phyloP scores from a whole-genome alignment of 345 rosid genomes.

The Acer saccharum region DNA sequence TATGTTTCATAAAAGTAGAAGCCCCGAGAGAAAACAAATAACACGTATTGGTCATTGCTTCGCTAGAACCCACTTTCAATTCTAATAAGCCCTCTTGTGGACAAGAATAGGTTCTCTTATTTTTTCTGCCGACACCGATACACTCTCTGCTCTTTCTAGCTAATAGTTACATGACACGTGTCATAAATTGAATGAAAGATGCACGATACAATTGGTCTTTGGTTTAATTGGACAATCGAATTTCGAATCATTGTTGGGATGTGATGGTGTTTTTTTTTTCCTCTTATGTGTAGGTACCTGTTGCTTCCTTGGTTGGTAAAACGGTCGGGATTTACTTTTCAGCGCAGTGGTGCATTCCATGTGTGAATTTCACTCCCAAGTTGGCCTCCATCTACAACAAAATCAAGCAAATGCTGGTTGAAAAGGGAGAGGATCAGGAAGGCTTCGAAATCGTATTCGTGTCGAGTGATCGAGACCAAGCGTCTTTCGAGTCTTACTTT shows the following conservation, averaged over 20 bases:
- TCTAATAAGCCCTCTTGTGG: background rate
- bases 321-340: slow-evolving; percentile 61
- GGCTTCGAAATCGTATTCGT: slow-evolving; percentile 57
- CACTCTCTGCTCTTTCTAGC: too few species aligned
- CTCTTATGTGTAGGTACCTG: slow-evolving; percentile 38
- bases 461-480: slow-evolving; percentile 45
- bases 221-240: too few species aligned
- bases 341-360: slow-evolving; percentile 61
- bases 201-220: too few species aligned
- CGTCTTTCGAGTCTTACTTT: slow-evolving; percentile 40
- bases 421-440: slow-evolving; percentile 15
- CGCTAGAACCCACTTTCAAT: background rate
- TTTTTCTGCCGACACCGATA: background rate
- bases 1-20: background rate
- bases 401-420: slow-evolving; percentile 33
- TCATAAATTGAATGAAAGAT: too few species aligned
- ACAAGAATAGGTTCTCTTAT: background rate
- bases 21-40: background rate
- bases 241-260: too few species aligned
- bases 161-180: too few species aligned
- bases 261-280: too few species aligned
- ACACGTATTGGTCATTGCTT: background rate
- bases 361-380: slow-evolving; percentile 51
- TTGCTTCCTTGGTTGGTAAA: slow-evolving; percentile 50
- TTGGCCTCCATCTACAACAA: slow-evolving; percentile 51